Evolutionary conservation across 495 filamentous ascomycete species (phyloP).

Genomic region (Schizothecium vesticola): DNA sequence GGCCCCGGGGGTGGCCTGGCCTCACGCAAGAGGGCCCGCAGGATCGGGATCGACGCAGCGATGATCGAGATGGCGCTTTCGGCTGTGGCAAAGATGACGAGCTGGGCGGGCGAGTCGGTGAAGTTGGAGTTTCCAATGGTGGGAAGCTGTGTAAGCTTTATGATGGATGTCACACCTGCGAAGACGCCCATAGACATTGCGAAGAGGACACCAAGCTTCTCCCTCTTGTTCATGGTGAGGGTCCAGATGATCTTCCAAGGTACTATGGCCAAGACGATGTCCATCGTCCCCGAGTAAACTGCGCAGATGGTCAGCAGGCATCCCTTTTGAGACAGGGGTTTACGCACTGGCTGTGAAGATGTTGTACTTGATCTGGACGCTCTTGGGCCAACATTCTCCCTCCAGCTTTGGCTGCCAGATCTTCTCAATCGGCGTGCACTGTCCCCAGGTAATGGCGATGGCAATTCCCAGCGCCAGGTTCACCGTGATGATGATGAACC

Average conservation of each 20-base stretch:
- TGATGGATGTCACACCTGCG: slow-evolving; percentile 22
- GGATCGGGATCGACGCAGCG: slow-evolving; percentile 28
- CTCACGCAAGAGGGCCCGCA: slow-evolving; percentile 28
- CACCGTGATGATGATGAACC: slow-evolving; percentile 34
- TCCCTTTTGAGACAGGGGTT: not conserved
- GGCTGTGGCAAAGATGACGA: slow-evolving; percentile 25
- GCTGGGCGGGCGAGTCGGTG: slow-evolving; percentile 16
- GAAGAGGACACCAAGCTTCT: slow-evolving; percentile 31
- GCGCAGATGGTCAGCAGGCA: not conserved
- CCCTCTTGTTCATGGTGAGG: slow-evolving; percentile 31
- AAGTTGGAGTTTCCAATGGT: slow-evolving; percentile 24
- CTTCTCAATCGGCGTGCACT: slow-evolving; percentile 30
- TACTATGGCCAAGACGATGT: slow-evolving; percentile 30
- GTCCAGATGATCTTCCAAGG: slow-evolving; percentile 38
- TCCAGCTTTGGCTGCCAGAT: slow-evolving; percentile 30
- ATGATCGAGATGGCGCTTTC: slow-evolving; percentile 31
- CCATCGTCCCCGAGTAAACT: slow-evolving; percentile 32
- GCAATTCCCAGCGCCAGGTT: slow-evolving; percentile 28
- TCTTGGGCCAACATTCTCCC: slow-evolving; percentile 25
- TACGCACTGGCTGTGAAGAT: slow-evolving; percentile 28
- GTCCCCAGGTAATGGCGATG: slow-evolving; percentile 27
- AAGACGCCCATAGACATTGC: slow-evolving; percentile 39
- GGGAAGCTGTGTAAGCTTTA: slow-evolving; percentile 27
- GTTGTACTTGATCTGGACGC: slow-evolving; percentile 29
- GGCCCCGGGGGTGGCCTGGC: slow-evolving; percentile 21